Evolutionary conservation across 371 early-diverging fungal genomes (phyloP), one percentile per base, ranked within the genome.

Genomic region (Mortierella sp.): DNA sequence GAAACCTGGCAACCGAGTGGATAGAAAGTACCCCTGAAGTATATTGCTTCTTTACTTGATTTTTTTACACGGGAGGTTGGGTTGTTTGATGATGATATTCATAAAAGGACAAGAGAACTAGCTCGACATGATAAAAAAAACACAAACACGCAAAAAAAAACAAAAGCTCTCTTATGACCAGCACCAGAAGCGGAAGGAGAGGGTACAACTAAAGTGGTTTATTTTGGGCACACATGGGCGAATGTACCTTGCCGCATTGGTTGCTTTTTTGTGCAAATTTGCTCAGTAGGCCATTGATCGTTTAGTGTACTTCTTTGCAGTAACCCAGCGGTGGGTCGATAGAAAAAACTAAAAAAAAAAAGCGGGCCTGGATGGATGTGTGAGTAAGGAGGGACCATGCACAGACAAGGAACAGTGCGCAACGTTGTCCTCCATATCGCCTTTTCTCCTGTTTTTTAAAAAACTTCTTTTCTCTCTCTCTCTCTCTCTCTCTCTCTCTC

Each of bases 331-430:
- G 29, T 31, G 22, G 31, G n/a, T n/a, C n/a, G n/a, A n/a, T n/a
- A n/a, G n/a, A n/a, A n/a, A n/a, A n/a, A n/a, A n/a, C n/a, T n/a
- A n/a, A 67, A 67, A 48, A 53, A 29, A 4, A 26, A 55, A 29
- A 53, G 29, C 13, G 16, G 29, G 55, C 26, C 55, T 55, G 16
- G 55, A 31, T 55, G 24, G 65, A 4, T 9, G 34, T 2, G 34
- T 24, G 26, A 6, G 31, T 0, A 55, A 16, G 11, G 14, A 16
- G 29, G 11, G 58, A 31, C 14, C 55, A 55, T 55, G 55, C 55
- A 55, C 55, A 55, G 55, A 55, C 29, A 13, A 19, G 8, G 58
- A 29, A 58, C 58, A 58, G 58, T 58, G 58, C 58, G 58, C 58
- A 34, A n/a, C n/a, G n/a, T n/a, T 19, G 8, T 19, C 13, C 34